A percentile compares a stretch with the other conserved stretches of the same genome.
Evolutionary conservation across 108 stramenopile species (phyloP).

Genomic region (Cylindrotheca closterium): DNA sequence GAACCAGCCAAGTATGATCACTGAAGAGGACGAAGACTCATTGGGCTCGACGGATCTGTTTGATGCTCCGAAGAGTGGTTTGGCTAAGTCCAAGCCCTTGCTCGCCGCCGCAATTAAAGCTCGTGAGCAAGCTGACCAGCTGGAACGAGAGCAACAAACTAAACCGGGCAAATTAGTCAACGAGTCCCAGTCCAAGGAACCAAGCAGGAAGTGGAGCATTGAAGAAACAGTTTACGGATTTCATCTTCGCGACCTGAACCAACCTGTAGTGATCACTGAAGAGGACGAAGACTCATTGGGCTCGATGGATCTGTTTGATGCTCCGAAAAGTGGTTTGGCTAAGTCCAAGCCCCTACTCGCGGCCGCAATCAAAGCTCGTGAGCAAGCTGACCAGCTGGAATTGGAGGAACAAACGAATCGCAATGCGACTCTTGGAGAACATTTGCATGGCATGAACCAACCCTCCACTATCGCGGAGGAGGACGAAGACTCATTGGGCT

Average conservation of each 20-base stretch:
- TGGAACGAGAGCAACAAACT: neutral
- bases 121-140: conserved; percentile 2
- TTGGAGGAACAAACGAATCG: neutral
- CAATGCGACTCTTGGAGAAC: neutral
- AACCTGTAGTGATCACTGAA: neutral
- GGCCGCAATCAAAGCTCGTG: conserved; percentile 18
- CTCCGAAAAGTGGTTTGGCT: neutral
- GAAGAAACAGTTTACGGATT: neutral
- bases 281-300: conserved; percentile 10
- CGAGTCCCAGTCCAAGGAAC: neutral
- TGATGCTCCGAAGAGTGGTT: neutral
- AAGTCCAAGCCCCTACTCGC: conserved; percentile 12
- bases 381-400: conserved; percentile 3
- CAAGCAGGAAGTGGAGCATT: neutral
- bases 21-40: conserved; percentile 6
- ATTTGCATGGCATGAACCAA: conserved; percentile 1
- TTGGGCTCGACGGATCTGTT: neutral
- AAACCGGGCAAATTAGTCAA: neutral
- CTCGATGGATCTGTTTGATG: conserved; percentile 5
- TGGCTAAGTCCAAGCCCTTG: conserved; percentile 6
- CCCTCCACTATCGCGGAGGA: conserved; percentile 4
- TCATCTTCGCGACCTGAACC: conserved; percentile 6
- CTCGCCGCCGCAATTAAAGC: conserved; percentile 20
- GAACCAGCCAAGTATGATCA: conserved; percentile 4
- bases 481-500: conserved; percentile 8